Conservation (phyloP, 2,329 filamentous ascomycete species). For the Lachnellula cervina region DNA sequence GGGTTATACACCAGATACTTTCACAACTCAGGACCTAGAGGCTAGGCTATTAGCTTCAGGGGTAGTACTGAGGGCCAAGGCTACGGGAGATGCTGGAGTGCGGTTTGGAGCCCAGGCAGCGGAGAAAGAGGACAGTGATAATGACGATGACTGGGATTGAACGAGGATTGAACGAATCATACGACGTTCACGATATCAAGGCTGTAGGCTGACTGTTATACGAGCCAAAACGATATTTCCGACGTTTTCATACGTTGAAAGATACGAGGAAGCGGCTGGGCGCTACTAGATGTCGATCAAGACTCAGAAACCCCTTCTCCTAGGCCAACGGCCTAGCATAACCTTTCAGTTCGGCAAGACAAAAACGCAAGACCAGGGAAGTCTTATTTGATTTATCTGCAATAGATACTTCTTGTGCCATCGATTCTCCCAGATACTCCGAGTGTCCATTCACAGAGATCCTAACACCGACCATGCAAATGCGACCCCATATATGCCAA, state of each 20-base stretch:
- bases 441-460: slow-evolving; percentile 4
- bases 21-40: slow-evolving; percentile 51
- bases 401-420: not conserved
- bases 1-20: slow-evolving; percentile 45
- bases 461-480: too few species aligned
- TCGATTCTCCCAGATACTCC: slow-evolving; percentile 2
- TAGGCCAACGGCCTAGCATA: not conserved
- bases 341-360: not conserved
- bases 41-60: slow-evolving; percentile 44
- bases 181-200: not conserved
- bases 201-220: not conserved
- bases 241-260: too few species aligned
- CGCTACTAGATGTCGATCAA: too few species aligned
- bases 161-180: not conserved
- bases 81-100: slow-evolving; percentile 39
- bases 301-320: not conserved
- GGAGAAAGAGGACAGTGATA: slow-evolving; percentile 39
- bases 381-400: not conserved
- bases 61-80: slow-evolving; percentile 48
- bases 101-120: slow-evolving; percentile 31
- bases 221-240: not conserved
- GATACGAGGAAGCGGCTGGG: too few species aligned
- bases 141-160: slow-evolving; percentile 45
- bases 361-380: not conserved
- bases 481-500: too few species aligned